A percentile compares a stretch with the other conserved stretches of the same genome.
These are phyloP conservation scores for Osmanthus fragrans DNA, from an alignment of 257 asterid species.

Conservation along the genomic window DNA sequence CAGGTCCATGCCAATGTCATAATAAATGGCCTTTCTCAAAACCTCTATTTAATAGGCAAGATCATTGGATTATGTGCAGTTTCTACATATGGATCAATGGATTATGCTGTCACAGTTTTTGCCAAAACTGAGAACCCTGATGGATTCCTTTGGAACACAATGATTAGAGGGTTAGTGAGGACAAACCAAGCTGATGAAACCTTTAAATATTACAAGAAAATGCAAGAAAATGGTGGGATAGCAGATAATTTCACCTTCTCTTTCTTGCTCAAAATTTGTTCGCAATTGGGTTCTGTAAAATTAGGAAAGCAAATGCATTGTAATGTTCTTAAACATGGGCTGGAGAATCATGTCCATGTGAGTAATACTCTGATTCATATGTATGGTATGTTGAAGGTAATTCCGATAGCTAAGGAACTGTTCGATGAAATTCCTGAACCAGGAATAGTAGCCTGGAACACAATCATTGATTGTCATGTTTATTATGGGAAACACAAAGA, in stretches of 20 bases:
- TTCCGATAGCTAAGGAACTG: conserved; percentile 5
- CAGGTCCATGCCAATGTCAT: conserved; percentile 1
- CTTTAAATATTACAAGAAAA: conserved; percentile 15
- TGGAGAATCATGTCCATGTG: conserved; percentile 14
- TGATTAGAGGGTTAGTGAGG: conserved; percentile 21
- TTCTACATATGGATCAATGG: conserved; percentile 4
- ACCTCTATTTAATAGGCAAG: conserved; percentile 13
- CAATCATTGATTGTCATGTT: conserved; percentile 12
- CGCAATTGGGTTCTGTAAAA: not conserved
- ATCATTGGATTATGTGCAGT: conserved; percentile 19
- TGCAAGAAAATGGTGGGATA: conserved; percentile 11
- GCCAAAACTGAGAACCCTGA: conserved; percentile 5
- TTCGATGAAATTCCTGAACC: conserved; percentile 14
- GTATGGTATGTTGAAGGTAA: conserved; percentile 20
- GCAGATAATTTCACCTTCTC: conserved; percentile 20
- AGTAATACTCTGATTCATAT: conserved; percentile 20
- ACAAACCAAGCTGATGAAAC: conserved; percentile 2
- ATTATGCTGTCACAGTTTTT: conserved; percentile 10
- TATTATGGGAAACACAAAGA: not conserved
- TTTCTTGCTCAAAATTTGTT: conserved; percentile 21
- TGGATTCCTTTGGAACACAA: conserved; percentile 21
- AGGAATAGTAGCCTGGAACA: conserved; percentile 18
- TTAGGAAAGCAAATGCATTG: conserved; percentile 19
- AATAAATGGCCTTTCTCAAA: not conserved
- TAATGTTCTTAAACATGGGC: conserved; percentile 1